These are phyloP conservation scores for Trypanosoma mega DNA, from an alignment of 208 protist species.

Conservation along the genomic window DNA sequence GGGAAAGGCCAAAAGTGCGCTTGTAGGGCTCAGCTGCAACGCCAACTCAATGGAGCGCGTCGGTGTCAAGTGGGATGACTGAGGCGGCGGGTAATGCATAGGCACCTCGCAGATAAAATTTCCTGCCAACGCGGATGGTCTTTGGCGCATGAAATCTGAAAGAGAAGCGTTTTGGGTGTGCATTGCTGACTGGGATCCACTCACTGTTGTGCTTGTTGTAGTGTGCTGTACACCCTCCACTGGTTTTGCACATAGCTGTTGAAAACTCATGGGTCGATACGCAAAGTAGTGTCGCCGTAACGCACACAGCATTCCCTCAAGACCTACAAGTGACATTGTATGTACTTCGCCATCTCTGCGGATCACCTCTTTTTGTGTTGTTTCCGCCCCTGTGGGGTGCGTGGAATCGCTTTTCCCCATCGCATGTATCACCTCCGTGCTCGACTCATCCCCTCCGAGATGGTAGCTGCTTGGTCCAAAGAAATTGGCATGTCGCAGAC, in stretches of 20 bases:
- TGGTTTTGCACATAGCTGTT: slow-evolving; percentile 34
- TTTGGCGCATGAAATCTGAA: too few species aligned
- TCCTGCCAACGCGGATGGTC: slow-evolving; percentile 2
- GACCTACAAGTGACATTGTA: slow-evolving; percentile 15
- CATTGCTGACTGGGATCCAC: too few species aligned
- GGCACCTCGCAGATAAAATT: slow-evolving; percentile 26
- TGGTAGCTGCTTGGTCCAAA: slow-evolving; percentile 52
- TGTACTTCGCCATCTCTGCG: too few species aligned
- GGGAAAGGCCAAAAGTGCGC: slow-evolving; percentile 25
- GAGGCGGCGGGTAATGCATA: not conserved
- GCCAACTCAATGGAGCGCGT: slow-evolving; percentile 20
- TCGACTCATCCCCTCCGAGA: not conserved
- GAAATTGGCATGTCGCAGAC: slow-evolving; percentile 54
- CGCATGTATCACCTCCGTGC: not conserved
- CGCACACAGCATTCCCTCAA: slow-evolving; percentile 45
- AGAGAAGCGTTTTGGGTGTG: too few species aligned
- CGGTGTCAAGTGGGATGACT: not conserved
- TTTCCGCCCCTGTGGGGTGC: too few species aligned
- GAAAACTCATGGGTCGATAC: slow-evolving; percentile 64
- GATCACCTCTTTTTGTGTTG: too few species aligned
- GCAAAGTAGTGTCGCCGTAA: slow-evolving; percentile 72
- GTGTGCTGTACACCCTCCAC: too few species aligned
- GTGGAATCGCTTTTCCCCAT: too few species aligned
- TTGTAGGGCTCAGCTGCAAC: slow-evolving; percentile 22
- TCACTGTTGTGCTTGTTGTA: too few species aligned